Conservation (phyloP, 495 filamentous ascomycete genomes). For the Clohesyomyces aquaticus region DNA sequence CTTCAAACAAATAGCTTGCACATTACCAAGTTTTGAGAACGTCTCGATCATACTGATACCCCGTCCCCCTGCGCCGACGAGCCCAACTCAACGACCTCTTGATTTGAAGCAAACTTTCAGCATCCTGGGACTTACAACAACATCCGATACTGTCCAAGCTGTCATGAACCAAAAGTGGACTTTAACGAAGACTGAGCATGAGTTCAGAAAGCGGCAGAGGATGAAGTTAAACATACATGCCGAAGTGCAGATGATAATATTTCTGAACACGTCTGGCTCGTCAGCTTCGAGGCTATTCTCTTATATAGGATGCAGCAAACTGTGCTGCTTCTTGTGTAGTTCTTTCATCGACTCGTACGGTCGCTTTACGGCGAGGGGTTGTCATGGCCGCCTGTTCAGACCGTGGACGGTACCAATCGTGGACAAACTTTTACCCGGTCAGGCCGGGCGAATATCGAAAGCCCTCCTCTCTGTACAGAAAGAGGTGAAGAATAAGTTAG, state of each 20-base stretch:
- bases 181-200: background rate
- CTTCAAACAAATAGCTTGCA: slow-evolving; percentile 15
- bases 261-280: background rate
- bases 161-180: slow-evolving; percentile 16
- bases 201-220: slow-evolving; percentile 21
- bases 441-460: background rate
- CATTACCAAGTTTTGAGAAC: slow-evolving; percentile 16
- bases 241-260: slow-evolving; percentile 17
- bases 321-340: slow-evolving; percentile 16
- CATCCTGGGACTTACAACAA: slow-evolving; percentile 11
- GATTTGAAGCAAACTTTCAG: slow-evolving; percentile 14
- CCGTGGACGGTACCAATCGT: slow-evolving; percentile 15
- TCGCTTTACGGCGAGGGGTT: slow-evolving; percentile 14
- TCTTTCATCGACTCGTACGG: slow-evolving; percentile 13
- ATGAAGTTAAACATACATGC: slow-evolving; percentile 18
- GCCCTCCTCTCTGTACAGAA: slow-evolving; percentile 7
- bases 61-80: background rate
- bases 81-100: slow-evolving; percentile 1
- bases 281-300: background rate
- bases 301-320: slow-evolving; percentile 26
- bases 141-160: background rate
- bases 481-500: slow-evolving; percentile 11
- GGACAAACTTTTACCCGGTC: background rate
- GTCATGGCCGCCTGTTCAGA: slow-evolving; percentile 22
- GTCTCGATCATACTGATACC: slow-evolving; percentile 15